phyloP scores from a whole-genome alignment of 2,329 filamentous ascomycete species.

The Aspergillus brasiliensis region DNA sequence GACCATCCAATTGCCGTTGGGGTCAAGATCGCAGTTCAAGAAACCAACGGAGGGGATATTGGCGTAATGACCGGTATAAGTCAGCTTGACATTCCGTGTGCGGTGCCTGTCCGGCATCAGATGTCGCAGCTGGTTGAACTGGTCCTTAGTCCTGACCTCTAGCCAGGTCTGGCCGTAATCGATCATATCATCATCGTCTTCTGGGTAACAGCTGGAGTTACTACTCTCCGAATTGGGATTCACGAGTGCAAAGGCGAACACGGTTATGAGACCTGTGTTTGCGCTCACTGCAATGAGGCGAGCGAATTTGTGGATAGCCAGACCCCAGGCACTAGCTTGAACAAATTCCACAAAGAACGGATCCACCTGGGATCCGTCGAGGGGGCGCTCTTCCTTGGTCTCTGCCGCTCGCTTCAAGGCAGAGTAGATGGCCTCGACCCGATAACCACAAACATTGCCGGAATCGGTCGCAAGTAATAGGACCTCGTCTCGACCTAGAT shows the following conservation, averaged over 20 bases:
- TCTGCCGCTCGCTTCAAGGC: slow-evolving; percentile 43
- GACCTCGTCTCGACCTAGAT: slow-evolving; percentile 70
- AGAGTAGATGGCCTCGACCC: slow-evolving; percentile 56
- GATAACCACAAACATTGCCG: slow-evolving; percentile 73
- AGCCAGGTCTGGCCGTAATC: slow-evolving; percentile 38
- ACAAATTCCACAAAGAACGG: slow-evolving; percentile 77
- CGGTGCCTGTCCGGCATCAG: slow-evolving; percentile 36
- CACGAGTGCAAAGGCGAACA: slow-evolving; percentile 62
- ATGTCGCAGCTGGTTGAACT: slow-evolving; percentile 32
- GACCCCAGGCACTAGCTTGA: slow-evolving; percentile 79
- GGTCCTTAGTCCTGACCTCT: slow-evolving; percentile 26
- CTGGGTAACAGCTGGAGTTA: slow-evolving; percentile 17
- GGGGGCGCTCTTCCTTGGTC: slow-evolving; percentile 24
- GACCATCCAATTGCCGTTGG: slow-evolving; percentile 57
- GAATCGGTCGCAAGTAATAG: slow-evolving; percentile 70
- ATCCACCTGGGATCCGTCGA: slow-evolving; percentile 38
- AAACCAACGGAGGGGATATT: slow-evolving; percentile 64
- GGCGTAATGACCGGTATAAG: slow-evolving; percentile 43
- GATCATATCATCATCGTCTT: slow-evolving; percentile 20
- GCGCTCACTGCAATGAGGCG: slow-evolving; percentile 83
- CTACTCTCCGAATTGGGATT: slow-evolving; percentile 27
- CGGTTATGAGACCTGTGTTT: slow-evolving; percentile 64
- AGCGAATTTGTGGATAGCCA: slow-evolving; percentile 78
- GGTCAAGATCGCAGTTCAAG: slow-evolving; percentile 59
- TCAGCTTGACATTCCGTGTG: slow-evolving; percentile 46